phyloP scores from a whole-genome alignment of 768 basidiomycete genomes.

The Cystobasidium tubakii region DNA sequence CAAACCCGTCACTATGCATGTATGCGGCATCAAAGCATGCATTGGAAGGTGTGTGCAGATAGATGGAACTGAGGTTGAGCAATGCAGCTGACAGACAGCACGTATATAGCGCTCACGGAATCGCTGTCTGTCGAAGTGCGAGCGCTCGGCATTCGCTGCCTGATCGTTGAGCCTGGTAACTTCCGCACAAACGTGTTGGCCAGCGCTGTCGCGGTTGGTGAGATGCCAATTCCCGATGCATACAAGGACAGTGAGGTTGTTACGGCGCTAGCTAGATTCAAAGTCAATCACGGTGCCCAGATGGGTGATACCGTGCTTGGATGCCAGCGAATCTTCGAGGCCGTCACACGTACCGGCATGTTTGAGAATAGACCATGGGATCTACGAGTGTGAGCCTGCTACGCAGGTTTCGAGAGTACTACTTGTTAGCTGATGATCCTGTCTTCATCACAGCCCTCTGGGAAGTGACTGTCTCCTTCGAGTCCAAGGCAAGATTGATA shows the following conservation, averaged over 20 bases:
- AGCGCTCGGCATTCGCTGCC: background rate
- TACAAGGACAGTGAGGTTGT: background rate
- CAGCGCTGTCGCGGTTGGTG: background rate
- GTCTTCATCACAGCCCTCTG: background rate
- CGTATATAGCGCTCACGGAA: background rate
- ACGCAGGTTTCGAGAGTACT: too few species aligned
- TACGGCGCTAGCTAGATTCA: background rate
- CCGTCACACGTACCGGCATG: background rate
- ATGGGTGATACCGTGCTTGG: background rate
- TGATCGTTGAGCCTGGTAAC: conserved; percentile 7
- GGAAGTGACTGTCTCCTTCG: background rate
- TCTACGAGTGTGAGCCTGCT: background rate
- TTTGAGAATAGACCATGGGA: conserved; percentile 4
- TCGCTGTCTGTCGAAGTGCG: background rate
- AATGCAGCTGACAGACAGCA: too few species aligned
- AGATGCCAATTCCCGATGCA: background rate
- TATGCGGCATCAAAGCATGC: conserved; percentile 10
- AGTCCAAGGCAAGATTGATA: conserved; percentile 17
- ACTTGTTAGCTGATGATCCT: background rate
- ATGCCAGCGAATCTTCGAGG: conserved; percentile 10
- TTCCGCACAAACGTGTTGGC: conserved; percentile 8
- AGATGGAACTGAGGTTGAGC: too few species aligned
- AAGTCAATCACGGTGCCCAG: background rate
- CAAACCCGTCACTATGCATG: background rate
- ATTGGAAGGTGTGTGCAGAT: background rate